These are phyloP conservation scores for Sarcodon aspratus DNA, from an alignment of 768 basidiomycete genomes.

Conservation along the genomic window DNA sequence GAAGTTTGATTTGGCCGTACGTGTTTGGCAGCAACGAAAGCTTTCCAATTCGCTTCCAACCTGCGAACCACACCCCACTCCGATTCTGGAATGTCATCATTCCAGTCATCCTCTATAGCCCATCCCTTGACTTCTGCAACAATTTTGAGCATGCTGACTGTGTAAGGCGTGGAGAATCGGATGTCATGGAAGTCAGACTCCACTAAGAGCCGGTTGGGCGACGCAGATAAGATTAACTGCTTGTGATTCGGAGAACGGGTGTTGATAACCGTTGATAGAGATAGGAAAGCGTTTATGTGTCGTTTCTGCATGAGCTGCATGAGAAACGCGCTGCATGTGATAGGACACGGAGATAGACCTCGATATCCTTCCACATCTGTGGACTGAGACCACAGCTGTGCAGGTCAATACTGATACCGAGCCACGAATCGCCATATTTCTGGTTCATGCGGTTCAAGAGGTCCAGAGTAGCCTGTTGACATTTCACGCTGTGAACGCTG, in stretches of 20 bases:
- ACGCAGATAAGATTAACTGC: conserved; percentile 52
- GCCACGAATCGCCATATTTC: conserved; percentile 48
- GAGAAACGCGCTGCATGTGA: neutral
- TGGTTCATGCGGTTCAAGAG: conserved; percentile 48
- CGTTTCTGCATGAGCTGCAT: conserved; percentile 32
- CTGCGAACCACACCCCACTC: conserved; percentile 56
- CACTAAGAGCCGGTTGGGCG: conserved; percentile 59
- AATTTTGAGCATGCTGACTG: conserved; percentile 68
- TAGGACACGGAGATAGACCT: conserved; percentile 32
- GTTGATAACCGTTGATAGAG: conserved; percentile 82
- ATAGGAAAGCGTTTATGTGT: conserved; percentile 74
- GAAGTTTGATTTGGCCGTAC: conserved; percentile 2
- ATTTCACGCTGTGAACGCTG: conserved; percentile 82
- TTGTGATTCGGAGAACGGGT: conserved; percentile 52
- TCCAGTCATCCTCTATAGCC: conserved; percentile 56
- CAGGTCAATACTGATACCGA: conserved; percentile 68
- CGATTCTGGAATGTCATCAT: conserved; percentile 12
- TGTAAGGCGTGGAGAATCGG: conserved; percentile 39
- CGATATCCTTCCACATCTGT: conserved; percentile 62
- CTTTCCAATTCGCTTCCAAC: conserved; percentile 62
- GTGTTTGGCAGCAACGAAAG: conserved; percentile 44
- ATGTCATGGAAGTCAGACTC: conserved; percentile 82
- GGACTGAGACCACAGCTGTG: conserved; percentile 84
- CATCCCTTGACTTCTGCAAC: conserved; percentile 73
- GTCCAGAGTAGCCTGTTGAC: conserved; percentile 55